Percentiles rank a stretch among this genome's conserved stretches.
Evolutionary conservation across 345 rosid genomes (phyloP).

Genomic region (Euclidium syriacum): DNA sequence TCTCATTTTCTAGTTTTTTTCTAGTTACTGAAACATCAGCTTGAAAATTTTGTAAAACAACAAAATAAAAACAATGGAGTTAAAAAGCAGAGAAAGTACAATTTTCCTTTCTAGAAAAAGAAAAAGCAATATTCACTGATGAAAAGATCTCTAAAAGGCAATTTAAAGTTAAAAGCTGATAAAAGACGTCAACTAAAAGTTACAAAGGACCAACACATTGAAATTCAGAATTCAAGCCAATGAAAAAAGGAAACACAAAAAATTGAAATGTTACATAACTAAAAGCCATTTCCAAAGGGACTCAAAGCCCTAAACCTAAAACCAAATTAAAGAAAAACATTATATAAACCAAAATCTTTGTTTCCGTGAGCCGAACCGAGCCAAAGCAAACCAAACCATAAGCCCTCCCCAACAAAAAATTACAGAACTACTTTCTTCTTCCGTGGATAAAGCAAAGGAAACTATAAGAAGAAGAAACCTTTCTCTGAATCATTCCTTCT

Average conservation of each 20-base stretch:
- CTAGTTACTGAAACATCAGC: too few relatives aligned
- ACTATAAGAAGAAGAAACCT: not conserved
- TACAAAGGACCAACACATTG: not conserved
- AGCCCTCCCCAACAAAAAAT: conserved; percentile 21
- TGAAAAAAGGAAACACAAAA: conserved; percentile 18
- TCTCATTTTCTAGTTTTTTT: too few relatives aligned
- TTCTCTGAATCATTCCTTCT: conserved; percentile 9
- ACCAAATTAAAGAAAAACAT: conserved; percentile 25
- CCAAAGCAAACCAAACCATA: conserved; percentile 9
- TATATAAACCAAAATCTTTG: conserved; percentile 30
- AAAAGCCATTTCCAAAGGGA: conserved; percentile 39
- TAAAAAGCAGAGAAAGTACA: too few relatives aligned
- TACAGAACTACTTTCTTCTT: conserved; percentile 24
- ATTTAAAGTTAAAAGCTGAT: too few relatives aligned
- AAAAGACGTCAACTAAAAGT: too few relatives aligned
- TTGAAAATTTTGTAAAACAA: too few relatives aligned
- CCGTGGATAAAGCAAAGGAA: conserved; percentile 1
- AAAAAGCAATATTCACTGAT: too few relatives aligned
- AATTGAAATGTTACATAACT: conserved; percentile 39
- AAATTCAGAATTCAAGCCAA: not conserved
- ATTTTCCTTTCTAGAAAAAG: too few relatives aligned
- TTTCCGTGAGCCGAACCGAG: not conserved
- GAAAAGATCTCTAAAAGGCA: too few relatives aligned
- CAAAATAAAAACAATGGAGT: too few relatives aligned
- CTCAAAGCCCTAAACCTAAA: conserved; percentile 14